Base-by-base conservation (phyloP, 116 monocot species). In the Thalassia testudinum region DNA sequence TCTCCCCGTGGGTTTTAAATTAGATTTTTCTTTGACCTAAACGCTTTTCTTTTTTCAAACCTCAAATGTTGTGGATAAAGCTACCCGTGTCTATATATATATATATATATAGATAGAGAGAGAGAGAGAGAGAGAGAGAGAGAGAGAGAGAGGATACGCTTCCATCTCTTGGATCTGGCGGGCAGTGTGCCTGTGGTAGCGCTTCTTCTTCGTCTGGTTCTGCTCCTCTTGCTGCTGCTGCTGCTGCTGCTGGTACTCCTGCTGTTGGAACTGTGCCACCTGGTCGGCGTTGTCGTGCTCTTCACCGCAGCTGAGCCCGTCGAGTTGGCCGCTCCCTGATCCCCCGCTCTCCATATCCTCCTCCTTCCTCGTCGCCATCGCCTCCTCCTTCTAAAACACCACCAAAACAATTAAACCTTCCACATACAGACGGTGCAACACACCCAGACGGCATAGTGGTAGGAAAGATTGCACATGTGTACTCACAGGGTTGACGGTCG, bases 91-190 rank as follows among this genome's bases (percentile, higher is more conserved):
- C n/a, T n/a, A n/a, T n/a, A n/a, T n/a, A n/a, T n/a, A n/a, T n/a
- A n/a, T n/a, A n/a, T n/a, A n/a, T n/a, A n/a, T n/a, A n/a, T n/a
- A n/a, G n/a, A n/a, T n/a, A n/a, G n/a, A n/a, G n/a, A n/a, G n/a
- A n/a, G n/a, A n/a, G n/a, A n/a, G n/a, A n/a, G 30, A 34, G 10
- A 34, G 10, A 3, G 10, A 34, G 30, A 34, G 3, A 10, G 30
- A 34, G 10, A 34, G 3, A 34, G 3, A 34, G 3, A 6, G 18
- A 45, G 2, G 70, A 69, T 63, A 95, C 88, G 81, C 70, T 66
- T 95, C 95, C 95, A 95, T 95, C 47, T 84, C 85, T 58, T 88
- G 88, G 58, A 88, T 95, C 81, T 95, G 95, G 27, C 68, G 75
- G 16, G 95, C 70, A 30, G 88, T 88, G 76, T 95, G 95, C 42